A percentile compares a stretch with the other conserved stretches of the same genome.
phyloP scores from a whole-genome alignment of 768 basidiomycete genomes.

The Tylopilus vinaceipallidus region DNA sequence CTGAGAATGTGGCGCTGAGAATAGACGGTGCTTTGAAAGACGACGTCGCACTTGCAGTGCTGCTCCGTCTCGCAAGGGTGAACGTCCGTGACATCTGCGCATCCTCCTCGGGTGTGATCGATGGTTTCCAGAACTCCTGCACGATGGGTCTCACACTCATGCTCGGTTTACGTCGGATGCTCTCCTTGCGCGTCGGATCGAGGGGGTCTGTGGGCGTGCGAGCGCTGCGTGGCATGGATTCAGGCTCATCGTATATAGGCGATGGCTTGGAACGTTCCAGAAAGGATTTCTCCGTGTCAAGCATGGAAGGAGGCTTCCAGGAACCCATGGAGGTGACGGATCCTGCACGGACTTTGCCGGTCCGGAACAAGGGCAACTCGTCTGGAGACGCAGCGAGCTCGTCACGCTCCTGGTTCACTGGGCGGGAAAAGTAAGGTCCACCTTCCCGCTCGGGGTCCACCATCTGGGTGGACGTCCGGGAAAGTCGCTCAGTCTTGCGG shows the following conservation, averaged over 20 bases:
- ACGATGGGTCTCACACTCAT: conserved; percentile 33
- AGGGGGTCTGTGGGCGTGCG: conserved; percentile 23
- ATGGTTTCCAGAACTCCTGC: conserved; percentile 52
- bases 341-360: conserved; percentile 26
- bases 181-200: conserved; percentile 23
- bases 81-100: conserved; percentile 39
- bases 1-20: conserved; percentile 38
- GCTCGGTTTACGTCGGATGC: conserved; percentile 35
- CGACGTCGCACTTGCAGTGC: conserved; percentile 50
- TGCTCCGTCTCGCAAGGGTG: conserved; percentile 44
- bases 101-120: conserved; percentile 46
- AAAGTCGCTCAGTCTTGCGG: conserved; percentile 18
- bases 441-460: conserved; percentile 26
- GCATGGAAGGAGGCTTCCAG: conserved; percentile 26
- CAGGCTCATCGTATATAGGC: conserved; percentile 29
- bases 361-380: conserved; percentile 15
- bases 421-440: conserved; percentile 17
- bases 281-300: conserved; percentile 22
- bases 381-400: conserved; percentile 19
- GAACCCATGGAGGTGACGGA: conserved; percentile 27
- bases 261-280: conserved; percentile 22
- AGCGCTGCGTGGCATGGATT: conserved; percentile 18
- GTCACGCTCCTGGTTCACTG: conserved; percentile 17
- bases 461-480: conserved; percentile 18
- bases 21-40: conserved; percentile 42